These are phyloP conservation scores for Helianthus annuus DNA, from an alignment of 129 eudicot genomes.

Conservation along the genomic window DNA sequence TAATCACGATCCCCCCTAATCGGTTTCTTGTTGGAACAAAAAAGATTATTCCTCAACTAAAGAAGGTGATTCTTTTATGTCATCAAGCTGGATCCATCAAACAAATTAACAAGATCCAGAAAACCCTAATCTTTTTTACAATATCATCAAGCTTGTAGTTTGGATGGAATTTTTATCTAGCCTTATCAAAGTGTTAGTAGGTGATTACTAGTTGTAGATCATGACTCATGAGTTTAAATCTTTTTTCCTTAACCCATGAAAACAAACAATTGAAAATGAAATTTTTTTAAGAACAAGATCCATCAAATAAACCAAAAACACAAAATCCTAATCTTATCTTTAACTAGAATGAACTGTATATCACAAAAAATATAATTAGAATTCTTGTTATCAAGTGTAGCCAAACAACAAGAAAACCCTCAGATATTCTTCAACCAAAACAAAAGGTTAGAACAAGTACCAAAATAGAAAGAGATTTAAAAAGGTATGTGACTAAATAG, in stretches of 20 bases:
- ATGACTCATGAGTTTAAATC: background rate
- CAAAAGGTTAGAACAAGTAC: slow-evolving; percentile 7
- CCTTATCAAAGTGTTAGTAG: background rate
- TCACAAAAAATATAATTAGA: background rate
- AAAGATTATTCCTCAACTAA: background rate
- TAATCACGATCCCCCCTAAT: too few species aligned
- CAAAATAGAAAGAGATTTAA: slow-evolving; percentile 27
- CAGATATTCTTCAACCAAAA: slow-evolving; percentile 9
- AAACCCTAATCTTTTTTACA: slow-evolving; percentile 12
- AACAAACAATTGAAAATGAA: slow-evolving; percentile 1
- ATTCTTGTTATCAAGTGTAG: background rate
- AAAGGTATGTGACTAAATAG: slow-evolving; percentile 15
- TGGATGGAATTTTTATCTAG: background rate
- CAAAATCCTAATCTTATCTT: background rate
- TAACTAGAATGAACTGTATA: background rate
- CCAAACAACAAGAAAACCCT: slow-evolving; percentile 6
- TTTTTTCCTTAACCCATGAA: background rate
- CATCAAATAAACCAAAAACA: slow-evolving; percentile 6
- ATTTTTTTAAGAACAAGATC: slow-evolving; percentile 9
- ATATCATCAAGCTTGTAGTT: slow-evolving; percentile 1
- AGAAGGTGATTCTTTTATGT: background rate
- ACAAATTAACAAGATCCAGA: slow-evolving; percentile 15
- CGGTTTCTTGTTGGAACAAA: too few species aligned
- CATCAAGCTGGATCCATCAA: background rate
- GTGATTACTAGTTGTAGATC: background rate